Evolutionary conservation across 2,329 filamentous ascomycete genomes (phyloP), one percentile per base, ranked within the genome.

Genomic region (Ciborinia camelliae): DNA sequence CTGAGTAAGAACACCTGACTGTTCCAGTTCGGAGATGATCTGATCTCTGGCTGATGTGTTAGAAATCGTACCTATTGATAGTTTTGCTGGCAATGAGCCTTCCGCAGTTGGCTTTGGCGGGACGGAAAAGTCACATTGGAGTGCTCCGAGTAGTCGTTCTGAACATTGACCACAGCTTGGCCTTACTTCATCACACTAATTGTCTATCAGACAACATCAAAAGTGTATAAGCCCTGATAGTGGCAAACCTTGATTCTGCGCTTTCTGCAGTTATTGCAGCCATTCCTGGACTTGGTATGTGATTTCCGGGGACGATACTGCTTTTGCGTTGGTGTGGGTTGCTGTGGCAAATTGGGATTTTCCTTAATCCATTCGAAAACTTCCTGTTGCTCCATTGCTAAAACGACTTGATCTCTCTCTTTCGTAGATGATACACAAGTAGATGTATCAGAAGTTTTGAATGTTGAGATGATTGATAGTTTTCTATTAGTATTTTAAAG

Each of bases 231-330:
- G n/a, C n/a, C n/a, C 14, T 18, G 20, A 23, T 26, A 10, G 8
- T n/a, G 32, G 60, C 45, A 39, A 18, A 64, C 62, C 47, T 64
- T 64, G 5, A 59, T 64, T 28, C 54, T 59, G 54, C 62, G 62
- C 37, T 51, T 43, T 26, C n/a, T 60, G 23, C 62, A 64, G 12
- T 51, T 64, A 8, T 60, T 7, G 28, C 62, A 64, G 20, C 62
- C 62, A 9, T 51, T 64, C 12, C 43, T 41, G 23, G 62, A 64
- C 45, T 64, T 64, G 15, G 43, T 41, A 43, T 60, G 54, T 30
- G 39, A n/a, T 52, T 50, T 60, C 23, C 62, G n/a, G 15, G 62
- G 18, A 20, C 54, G 26, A 52, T 43, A 20, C 28, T 10, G 28
- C 55, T 59, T 59, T 23, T 30, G 41, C 14, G 10, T 47, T 45